Conservation (phyloP, 75 land plant species). For the Ceratopteris richardii region DNA sequence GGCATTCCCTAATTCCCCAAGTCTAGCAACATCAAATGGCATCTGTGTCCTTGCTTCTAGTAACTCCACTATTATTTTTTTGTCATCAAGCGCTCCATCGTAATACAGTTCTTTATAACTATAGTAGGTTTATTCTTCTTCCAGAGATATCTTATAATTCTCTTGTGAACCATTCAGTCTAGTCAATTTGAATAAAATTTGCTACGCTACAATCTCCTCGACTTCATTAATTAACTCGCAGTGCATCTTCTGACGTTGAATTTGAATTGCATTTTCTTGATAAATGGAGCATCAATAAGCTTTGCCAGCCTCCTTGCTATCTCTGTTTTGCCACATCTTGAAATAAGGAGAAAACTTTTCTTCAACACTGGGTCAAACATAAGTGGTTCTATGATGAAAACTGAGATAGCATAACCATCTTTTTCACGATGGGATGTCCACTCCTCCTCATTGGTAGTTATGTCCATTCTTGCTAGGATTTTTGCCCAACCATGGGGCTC, state of each 20-base stretch:
- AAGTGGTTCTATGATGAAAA: too few relatives aligned
- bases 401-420: too few relatives aligned
- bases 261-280: conserved; percentile 32
- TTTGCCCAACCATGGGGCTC: too few relatives aligned
- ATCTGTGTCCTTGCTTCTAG: conserved; percentile 20
- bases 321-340: conserved; percentile 38
- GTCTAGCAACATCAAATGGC: conserved; percentile 21
- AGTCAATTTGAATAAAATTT: conserved; percentile 13
- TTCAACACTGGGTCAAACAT: conserved; percentile 44
- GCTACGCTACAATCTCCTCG: conserved; percentile 21
- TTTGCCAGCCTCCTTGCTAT: conserved; percentile 33
- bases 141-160: background rate
- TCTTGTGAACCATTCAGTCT: conserved; percentile 10
- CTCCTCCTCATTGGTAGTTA: too few relatives aligned
- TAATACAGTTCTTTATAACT: conserved; percentile 18
- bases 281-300: conserved; percentile 34
- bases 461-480: too few relatives aligned
- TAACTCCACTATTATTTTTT: conserved; percentile 25
- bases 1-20: conserved; percentile 13
- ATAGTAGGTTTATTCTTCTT: conserved; percentile 16
- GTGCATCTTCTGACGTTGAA: conserved; percentile 31
- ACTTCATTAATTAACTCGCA: conserved; percentile 19
- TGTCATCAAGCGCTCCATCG: conserved; percentile 27
- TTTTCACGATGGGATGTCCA: too few relatives aligned
- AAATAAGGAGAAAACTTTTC: too few relatives aligned